Percentiles rank a stretch among this genome's conserved stretches.
These are phyloP conservation scores for Chenopodium album DNA, from an alignment of 148 eudicot genomes.

Conservation along the genomic window DNA sequence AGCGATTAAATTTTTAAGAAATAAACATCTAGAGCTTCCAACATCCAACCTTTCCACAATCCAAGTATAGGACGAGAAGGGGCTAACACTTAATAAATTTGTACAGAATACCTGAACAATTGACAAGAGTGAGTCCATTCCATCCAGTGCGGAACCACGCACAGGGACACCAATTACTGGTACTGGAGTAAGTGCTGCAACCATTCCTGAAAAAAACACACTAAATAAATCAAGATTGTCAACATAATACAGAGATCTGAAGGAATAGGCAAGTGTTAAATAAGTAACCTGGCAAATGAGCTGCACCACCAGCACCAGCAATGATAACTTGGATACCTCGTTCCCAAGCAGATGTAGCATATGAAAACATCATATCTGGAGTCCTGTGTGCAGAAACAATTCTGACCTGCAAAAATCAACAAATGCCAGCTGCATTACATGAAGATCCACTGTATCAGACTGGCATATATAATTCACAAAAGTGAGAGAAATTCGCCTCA, in stretches of 20 bases:
- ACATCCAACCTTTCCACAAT: background rate
- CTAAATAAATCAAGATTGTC: background rate
- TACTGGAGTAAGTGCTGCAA: constrained; percentile 91
- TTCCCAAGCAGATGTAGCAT: constrained; percentile 64
- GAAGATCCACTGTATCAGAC: background rate
- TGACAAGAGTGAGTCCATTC: constrained; percentile 89
- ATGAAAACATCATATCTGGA: constrained; percentile 70
- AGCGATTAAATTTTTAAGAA: background rate
- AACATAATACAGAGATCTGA: background rate
- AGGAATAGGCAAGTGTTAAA: constrained; percentile 7
- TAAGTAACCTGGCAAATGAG: constrained; percentile 89
- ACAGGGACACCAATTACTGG: constrained; percentile 98
- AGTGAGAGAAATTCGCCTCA: constrained; percentile 47
- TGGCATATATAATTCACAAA: background rate
- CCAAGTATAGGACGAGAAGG: too few species aligned
- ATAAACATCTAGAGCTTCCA: background rate
- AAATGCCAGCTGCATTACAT: background rate
- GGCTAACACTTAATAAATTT: background rate
- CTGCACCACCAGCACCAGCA: constrained; percentile 99
- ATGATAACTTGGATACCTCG: constrained; percentile 84
- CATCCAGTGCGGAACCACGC: constrained; percentile 76
- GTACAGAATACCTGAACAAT: constrained; percentile 72
- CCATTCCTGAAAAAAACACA: constrained; percentile 62
- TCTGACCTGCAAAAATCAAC: constrained; percentile 51
- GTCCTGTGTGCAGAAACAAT: constrained; percentile 85